Base-by-base conservation (phyloP, 2,329 filamentous ascomycete genomes). In the Aspergillus ochraceoroseus region DNA sequence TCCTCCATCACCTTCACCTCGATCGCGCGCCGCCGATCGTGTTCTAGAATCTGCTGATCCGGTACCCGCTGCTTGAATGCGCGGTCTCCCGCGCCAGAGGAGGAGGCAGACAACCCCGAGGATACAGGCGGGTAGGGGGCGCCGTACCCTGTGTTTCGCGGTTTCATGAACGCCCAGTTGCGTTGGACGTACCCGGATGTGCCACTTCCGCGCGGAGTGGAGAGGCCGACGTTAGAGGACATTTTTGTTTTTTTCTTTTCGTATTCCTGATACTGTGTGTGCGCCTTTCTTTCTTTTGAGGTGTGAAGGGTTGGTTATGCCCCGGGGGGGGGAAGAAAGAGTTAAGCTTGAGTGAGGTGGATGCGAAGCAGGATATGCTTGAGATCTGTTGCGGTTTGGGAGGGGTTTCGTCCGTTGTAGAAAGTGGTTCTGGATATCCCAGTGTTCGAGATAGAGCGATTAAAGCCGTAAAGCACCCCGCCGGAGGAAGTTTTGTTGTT, bases 161-260 rank as follows among this genome's bases (percentile, higher is more conserved):
- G 88, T 61, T 77, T 81, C 55, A 95, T 80, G 61, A 90, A 82
- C 12, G 92, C 92, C 23, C 88, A 80, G 71, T 96, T 98, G 66
- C 88, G 87, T 69, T 96, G 90, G 41, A 98, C 90, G 64, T 96
- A 96, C 62, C 92, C 92, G 1, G 90, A 96, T 42, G 92, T 98
- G 32, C 92, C 92, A 62, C 86, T 94, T 53, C 92, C 92, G 58
- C 92, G 83, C 2, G 92, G 92, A 3, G 92, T 98, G 42, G 84
- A 82, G 57, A 98, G 87, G 43, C 92, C 94, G 59, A 98, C 92
- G 71, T 98, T 98, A 52, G 92, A 88, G 46, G 89, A 92, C 92
- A 96, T 96, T 55, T 19, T 59, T 31, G n/a, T 18, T 37, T 26
- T 13, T 28, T 39, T 95, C 55, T 22, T 58, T 28, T 19, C 32